Evolutionary conservation across 768 basidiomycete genomes (phyloP).

Genomic region (Rhodocollybia butyracea): DNA sequence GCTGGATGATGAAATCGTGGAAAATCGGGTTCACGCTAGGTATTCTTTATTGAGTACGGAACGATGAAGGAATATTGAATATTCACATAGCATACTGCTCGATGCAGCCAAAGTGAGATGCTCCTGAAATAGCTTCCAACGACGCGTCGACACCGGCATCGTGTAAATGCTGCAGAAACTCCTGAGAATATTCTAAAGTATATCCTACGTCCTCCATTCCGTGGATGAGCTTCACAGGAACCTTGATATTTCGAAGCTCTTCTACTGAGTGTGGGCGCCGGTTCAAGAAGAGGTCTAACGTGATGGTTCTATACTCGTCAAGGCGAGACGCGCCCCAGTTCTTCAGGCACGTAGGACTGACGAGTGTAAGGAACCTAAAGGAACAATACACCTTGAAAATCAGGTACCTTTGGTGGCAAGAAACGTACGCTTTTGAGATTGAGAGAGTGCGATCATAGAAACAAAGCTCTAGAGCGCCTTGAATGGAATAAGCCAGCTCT

Average conservation of each 20-base stretch:
- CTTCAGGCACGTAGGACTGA: background rate
- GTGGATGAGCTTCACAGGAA: too few relatives aligned
- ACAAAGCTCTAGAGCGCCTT: slow-evolving; percentile 12
- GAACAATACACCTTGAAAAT: background rate
- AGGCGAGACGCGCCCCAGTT: slow-evolving; percentile 4
- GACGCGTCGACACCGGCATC: slow-evolving; percentile 16
- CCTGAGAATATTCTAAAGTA: slow-evolving; percentile 12
- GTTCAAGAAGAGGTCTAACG: slow-evolving; percentile 8
- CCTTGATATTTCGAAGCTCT: too few relatives aligned
- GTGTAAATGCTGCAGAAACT: slow-evolving; percentile 17
- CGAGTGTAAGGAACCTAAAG: background rate
- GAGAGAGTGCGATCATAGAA: slow-evolving; percentile 6
- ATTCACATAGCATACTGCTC: slow-evolving; percentile 1
- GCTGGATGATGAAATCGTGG: slow-evolving; percentile 1
- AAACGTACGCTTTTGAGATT: too few relatives aligned
- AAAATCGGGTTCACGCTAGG: slow-evolving; percentile 7
- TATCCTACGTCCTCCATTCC: slow-evolving; percentile 24
- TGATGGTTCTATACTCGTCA: background rate
- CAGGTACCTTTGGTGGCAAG: background rate
- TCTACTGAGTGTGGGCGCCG: slow-evolving; percentile 1
- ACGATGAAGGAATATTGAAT: background rate
- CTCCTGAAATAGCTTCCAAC: slow-evolving; percentile 16
- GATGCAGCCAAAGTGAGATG: slow-evolving; percentile 20
- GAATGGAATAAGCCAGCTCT: slow-evolving; percentile 5
- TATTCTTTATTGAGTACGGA: background rate